These are phyloP conservation scores for Zymoseptoria pseudotritici DNA, from an alignment of 2,329 filamentous ascomycete genomes.

Conservation along the genomic window DNA sequence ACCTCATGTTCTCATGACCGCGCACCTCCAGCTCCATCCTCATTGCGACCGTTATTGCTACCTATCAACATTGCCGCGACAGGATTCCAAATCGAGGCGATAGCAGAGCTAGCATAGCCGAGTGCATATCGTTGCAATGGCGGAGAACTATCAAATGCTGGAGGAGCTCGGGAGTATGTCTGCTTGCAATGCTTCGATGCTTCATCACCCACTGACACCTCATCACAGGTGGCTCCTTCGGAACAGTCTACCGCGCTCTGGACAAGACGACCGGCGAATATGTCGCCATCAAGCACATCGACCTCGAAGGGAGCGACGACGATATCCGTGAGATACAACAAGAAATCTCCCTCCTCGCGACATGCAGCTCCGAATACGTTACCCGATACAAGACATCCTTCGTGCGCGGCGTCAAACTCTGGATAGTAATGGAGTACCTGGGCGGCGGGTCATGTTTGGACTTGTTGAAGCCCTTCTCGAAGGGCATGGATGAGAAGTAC, in stretches of 20 bases:
- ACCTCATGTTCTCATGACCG: constrained; percentile 2
- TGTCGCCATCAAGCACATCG: constrained; percentile 97
- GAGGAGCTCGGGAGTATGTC: constrained; percentile 89
- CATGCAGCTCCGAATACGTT: constrained; percentile 86
- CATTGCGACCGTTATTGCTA: constrained; percentile 10
- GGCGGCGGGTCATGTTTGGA: constrained; percentile 94
- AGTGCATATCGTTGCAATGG: constrained; percentile 43
- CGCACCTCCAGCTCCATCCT: background rate
- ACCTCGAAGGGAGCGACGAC: constrained; percentile 96
- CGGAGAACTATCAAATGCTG: constrained; percentile 84
- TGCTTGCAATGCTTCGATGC: background rate
- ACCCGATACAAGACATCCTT: constrained; percentile 97
- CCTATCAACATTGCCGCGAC: constrained; percentile 2
- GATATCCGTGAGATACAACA: constrained; percentile 98
- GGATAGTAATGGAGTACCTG: constrained; percentile 99
- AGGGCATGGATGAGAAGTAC: constrained; percentile 69
- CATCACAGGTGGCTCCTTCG: constrained; percentile 77
- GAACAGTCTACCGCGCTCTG: constrained; percentile 93
- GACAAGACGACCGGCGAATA: constrained; percentile 84
- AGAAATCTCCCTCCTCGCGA: constrained; percentile 90
- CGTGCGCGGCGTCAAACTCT: constrained; percentile 90
- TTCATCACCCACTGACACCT: constrained; percentile 1
- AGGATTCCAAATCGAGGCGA: constrained; percentile 5
- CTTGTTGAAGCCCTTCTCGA: constrained; percentile 76
- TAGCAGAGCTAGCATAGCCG: constrained; percentile 3